Conservation (phyloP, 345 rosid species). For the Acer negundo region DNA sequence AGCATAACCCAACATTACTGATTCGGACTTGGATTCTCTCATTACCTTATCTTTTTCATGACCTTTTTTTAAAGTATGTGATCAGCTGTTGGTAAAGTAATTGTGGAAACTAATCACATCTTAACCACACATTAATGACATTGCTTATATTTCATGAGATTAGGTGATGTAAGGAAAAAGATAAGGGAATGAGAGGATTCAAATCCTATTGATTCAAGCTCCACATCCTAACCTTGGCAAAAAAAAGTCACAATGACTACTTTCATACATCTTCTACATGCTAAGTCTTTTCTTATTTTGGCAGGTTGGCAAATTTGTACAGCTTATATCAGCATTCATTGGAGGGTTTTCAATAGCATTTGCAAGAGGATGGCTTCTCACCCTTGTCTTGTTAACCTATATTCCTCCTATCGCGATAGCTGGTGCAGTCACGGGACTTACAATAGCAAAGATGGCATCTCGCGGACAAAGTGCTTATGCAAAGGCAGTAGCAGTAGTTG, state of each 20-base stretch:
- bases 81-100: no score
- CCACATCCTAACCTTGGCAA: no score
- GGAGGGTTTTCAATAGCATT: conserved; percentile 82
- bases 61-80: no score
- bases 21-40: no score
- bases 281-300: not conserved
- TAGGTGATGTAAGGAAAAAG: no score
- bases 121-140: no score
- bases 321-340: conserved; percentile 64
- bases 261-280: not conserved
- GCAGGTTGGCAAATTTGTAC: conserved; percentile 88
- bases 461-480: conserved; percentile 73
- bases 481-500: conserved; percentile 69
- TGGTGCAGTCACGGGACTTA: conserved; percentile 54
- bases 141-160: no score
- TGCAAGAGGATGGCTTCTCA: conserved; percentile 81
- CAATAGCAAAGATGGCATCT: conserved; percentile 62
- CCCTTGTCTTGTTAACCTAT: conserved; percentile 65
- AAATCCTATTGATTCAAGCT: no score
- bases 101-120: no score
- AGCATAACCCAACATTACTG: no score
- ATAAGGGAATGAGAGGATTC: no score
- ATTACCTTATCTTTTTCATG: no score
- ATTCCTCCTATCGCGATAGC: conserved; percentile 72
- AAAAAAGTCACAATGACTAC: not conserved